Conservation (phyloP, 148 eudicot genomes). For the Persicaria tinctoria region DNA sequence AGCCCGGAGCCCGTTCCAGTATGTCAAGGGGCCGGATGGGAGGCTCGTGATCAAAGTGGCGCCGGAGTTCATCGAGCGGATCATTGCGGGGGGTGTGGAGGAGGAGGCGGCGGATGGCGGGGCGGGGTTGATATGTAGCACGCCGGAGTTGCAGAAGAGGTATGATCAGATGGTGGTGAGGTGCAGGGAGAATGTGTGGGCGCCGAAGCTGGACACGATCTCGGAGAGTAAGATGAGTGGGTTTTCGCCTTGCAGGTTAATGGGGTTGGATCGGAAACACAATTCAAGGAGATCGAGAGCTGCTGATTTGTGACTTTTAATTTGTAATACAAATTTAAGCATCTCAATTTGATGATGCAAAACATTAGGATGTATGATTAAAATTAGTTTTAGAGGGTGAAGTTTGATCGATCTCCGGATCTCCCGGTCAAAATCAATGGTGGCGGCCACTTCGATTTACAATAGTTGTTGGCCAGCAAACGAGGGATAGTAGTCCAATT, state of each 20-base stretch:
- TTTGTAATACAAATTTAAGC: no score
- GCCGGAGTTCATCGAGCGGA: conserved; percentile 44
- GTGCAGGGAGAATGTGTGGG: conserved; percentile 49
- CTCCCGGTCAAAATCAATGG: no score
- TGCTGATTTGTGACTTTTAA: no score
- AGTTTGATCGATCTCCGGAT: no score
- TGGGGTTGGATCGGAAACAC: conserved; percentile 44
- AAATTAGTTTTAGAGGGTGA: no score
- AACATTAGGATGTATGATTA: no score
- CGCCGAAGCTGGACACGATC: conserved; percentile 62
- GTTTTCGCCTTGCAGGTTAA: conserved; percentile 35
- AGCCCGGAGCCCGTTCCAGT: conserved; percentile 40
- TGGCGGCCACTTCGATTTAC: no score
- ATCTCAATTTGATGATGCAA: not conserved
- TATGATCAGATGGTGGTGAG: conserved; percentile 54
- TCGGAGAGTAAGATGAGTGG: conserved; percentile 38
- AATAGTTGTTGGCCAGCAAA: no score
- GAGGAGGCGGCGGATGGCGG: not conserved
- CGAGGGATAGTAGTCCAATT: no score
- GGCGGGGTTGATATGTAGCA: conserved; percentile 36
- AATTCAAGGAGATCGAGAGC: no score
- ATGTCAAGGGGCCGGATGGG: conserved; percentile 53
- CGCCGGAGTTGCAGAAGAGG: conserved; percentile 71
- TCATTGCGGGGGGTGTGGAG: conserved; percentile 23
- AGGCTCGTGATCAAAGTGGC: conserved; percentile 56